Evolutionary conservation across 208 protist genomes (phyloP).

Genomic region (Trypanosoma grayi): DNA sequence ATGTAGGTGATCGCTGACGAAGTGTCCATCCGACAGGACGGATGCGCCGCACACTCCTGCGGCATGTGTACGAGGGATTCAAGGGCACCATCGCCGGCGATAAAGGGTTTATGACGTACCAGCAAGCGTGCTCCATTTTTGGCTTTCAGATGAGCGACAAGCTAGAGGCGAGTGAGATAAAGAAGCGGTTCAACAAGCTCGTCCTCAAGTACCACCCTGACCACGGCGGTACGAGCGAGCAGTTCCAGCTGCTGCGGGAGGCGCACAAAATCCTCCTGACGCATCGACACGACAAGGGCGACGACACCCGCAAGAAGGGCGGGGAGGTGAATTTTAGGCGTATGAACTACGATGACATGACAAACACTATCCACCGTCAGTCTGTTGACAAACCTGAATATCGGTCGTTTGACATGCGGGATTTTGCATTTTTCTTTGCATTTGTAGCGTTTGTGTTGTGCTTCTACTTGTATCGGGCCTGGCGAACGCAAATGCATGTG

Average conservation of each 20-base stretch:
- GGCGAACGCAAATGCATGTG: slow-evolving; percentile 61
- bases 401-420: slow-evolving; percentile 62
- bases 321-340: slow-evolving; percentile 66
- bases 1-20: no score
- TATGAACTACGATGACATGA: slow-evolving; percentile 80
- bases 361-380: slow-evolving; percentile 79
- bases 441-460: slow-evolving; percentile 35
- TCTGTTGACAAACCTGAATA: slow-evolving; percentile 66
- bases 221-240: slow-evolving; percentile 73
- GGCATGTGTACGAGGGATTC: slow-evolving; percentile 30
- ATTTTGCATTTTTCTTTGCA: slow-evolving; percentile 67
- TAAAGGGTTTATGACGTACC: slow-evolving; percentile 82
- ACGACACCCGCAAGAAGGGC: slow-evolving; percentile 19
- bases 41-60: slow-evolving; percentile 32
- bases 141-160: slow-evolving; percentile 80
- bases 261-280: slow-evolving; percentile 81
- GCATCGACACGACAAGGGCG: slow-evolving; percentile 75
- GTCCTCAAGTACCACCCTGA: slow-evolving; percentile 81
- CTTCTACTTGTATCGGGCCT: slow-evolving; percentile 72
- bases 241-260: slow-evolving; percentile 81
- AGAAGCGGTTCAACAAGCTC: slow-evolving; percentile 76
- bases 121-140: slow-evolving; percentile 87
- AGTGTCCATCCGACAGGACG: no score
- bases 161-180: slow-evolving; percentile 70
- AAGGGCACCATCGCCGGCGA: slow-evolving; percentile 68